A percentile compares a stretch with the other conserved stretches of the same genome.
phyloP scores from a whole-genome alignment of 2,329 filamentous ascomycete species.

The Aspergillus sp. region DNA sequence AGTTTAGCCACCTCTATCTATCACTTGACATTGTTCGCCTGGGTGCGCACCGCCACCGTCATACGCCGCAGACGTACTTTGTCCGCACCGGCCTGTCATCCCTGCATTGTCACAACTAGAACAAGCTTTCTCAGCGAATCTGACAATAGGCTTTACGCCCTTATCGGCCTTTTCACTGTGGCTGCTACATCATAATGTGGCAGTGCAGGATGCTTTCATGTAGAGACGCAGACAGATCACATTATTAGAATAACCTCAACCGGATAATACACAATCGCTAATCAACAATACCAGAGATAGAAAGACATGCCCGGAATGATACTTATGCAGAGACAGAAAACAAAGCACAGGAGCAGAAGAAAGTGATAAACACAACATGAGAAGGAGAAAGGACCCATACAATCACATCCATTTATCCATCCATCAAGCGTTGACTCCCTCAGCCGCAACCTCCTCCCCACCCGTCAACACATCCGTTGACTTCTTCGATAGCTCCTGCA shows the following conservation, averaged over 20 bases:
- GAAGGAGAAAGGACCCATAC: not conserved
- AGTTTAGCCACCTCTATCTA: not conserved
- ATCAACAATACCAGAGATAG: not conserved
- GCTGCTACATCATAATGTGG: no score
- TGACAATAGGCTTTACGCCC: no score
- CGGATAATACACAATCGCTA: no score
- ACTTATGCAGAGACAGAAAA: not conserved
- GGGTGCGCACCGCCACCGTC: not conserved
- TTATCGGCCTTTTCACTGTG: no score
- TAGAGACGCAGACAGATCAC: no score
- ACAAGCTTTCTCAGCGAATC: no score
- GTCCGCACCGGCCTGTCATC: not conserved
- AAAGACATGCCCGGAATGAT: slow-evolving; percentile 1
- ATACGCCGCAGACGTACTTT: not conserved
- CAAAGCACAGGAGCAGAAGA: not conserved
- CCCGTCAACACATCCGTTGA: slow-evolving; percentile 15
- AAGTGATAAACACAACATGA: not conserved
- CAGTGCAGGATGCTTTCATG: no score
- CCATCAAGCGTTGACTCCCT: not conserved
- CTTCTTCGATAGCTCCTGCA: slow-evolving; percentile 39
- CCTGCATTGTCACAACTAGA: not conserved
- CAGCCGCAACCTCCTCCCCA: slow-evolving; percentile 1
- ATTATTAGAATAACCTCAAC: no score
- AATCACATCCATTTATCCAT: not conserved
- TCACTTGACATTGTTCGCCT: no score